A percentile compares a stretch with the other conserved stretches of the same genome.
Evolutionary conservation across 345 rosid genomes (phyloP).

Genomic region (Citrus reticulata): DNA sequence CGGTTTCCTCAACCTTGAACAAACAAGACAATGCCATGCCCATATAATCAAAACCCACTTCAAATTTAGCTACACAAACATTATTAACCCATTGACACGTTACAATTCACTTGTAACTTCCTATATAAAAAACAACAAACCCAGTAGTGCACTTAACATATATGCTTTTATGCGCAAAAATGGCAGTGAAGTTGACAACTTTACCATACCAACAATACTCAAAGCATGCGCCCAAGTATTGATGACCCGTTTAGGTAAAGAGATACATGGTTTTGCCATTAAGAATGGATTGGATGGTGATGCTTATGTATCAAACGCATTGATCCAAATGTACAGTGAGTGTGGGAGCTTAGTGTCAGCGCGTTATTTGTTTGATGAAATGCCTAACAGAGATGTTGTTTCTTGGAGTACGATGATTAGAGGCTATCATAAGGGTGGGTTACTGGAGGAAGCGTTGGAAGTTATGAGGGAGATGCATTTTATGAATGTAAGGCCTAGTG

Average conservation of each 20-base stretch:
- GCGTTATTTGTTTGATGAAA: slow-evolving; percentile 34
- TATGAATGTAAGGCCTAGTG: slow-evolving; percentile 30
- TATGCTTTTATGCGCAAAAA: slow-evolving; percentile 26
- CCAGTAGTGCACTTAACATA: slow-evolving; percentile 21
- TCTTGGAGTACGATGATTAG: slow-evolving; percentile 56
- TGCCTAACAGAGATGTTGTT: slow-evolving; percentile 41
- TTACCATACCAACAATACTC: slow-evolving; percentile 35
- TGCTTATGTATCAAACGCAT: slow-evolving; percentile 34
- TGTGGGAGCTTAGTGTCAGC: slow-evolving; percentile 28
- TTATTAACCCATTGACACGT: slow-evolving; percentile 15
- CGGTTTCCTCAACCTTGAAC: slow-evolving; percentile 11
- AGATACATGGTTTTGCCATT: slow-evolving; percentile 40
- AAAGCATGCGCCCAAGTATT: slow-evolving; percentile 42
- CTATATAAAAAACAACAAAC: slow-evolving; percentile 29
- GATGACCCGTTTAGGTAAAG: slow-evolving; percentile 28
- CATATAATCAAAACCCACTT: slow-evolving; percentile 20
- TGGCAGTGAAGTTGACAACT: slow-evolving; percentile 32
- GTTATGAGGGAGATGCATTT: slow-evolving; percentile 29
- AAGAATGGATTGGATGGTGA: slow-evolving; percentile 36
- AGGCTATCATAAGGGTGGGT: slow-evolving; percentile 22
- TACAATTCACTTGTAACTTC: slow-evolving; percentile 29
- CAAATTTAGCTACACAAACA: not conserved
- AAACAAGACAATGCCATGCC: slow-evolving; percentile 33
- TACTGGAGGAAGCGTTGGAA: slow-evolving; percentile 26
- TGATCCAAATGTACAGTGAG: slow-evolving; percentile 42